These are phyloP conservation scores for Ganoderma multipileum DNA, from an alignment of 1,284 basidiomycete species.

Conservation along the genomic window DNA sequence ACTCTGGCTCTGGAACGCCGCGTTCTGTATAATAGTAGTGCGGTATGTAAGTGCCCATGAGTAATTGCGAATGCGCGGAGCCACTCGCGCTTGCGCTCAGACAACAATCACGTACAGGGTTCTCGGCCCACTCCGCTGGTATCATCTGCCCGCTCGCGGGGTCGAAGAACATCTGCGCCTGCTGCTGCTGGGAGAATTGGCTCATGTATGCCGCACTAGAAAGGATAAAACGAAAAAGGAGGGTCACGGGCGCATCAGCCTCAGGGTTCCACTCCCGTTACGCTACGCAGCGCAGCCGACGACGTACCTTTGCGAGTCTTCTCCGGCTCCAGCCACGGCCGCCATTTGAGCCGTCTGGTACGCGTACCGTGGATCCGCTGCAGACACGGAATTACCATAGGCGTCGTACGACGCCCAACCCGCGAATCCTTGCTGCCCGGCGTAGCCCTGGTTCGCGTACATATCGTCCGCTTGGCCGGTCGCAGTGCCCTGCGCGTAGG, in stretches of 20 bases:
- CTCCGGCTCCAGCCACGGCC: constrained; percentile 7
- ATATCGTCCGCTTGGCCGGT: not conserved
- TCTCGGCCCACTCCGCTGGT: constrained; percentile 26
- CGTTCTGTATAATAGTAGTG: constrained; percentile 2
- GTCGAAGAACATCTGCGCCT: constrained; percentile 24
- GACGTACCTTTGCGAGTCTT: constrained; percentile 20
- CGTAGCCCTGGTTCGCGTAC: constrained; percentile 17
- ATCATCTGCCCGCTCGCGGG: constrained; percentile 25
- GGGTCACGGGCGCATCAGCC: not conserved
- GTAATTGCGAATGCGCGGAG: constrained; percentile 3
- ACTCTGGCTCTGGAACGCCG: constrained; percentile 20
- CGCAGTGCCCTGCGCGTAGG: constrained; percentile 14
- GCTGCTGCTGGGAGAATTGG: constrained; percentile 19
- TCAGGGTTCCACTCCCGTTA: not conserved
- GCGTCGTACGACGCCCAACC: constrained; percentile 27
- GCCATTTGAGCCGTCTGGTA: constrained; percentile 22
- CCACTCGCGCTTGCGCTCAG: constrained; percentile 1
- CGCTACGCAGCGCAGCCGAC: not conserved
- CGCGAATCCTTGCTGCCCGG: constrained; percentile 26
- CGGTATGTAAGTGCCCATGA: constrained; percentile 7
- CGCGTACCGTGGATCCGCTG: constrained; percentile 23
- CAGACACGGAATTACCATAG: constrained; percentile 21
- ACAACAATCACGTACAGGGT: constrained; percentile 20
- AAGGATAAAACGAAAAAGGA: not conserved
- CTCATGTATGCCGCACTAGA: constrained; percentile 20